These are phyloP conservation scores for Dictyostelium capitatum DNA, from an alignment of 78 protist species.

Conservation along the genomic window DNA sequence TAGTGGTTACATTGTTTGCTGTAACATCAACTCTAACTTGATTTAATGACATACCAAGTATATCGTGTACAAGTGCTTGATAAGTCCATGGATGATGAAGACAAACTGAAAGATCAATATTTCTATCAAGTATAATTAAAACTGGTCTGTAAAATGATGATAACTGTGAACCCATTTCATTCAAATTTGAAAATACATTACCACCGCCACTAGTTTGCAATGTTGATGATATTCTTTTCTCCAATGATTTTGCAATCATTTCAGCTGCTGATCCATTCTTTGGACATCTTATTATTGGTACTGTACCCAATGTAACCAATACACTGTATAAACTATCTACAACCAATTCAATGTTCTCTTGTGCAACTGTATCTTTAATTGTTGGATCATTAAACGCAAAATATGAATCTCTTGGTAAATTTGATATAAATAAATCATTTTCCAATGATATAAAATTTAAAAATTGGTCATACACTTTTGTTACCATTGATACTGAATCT, in stretches of 20 bases:
- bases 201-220: constrained; percentile 27
- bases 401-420: constrained; percentile 56
- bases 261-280: constrained; percentile 89
- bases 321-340: constrained; percentile 89
- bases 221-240: constrained; percentile 47
- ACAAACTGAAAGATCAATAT: constrained; percentile 85
- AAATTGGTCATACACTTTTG: constrained; percentile 90
- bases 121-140: constrained; percentile 88
- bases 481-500: constrained; percentile 67
- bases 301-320: constrained; percentile 86
- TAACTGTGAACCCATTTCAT: constrained; percentile 36
- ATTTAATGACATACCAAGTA: constrained; percentile 84
- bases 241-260: constrained; percentile 80
- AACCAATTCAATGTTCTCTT: constrained; percentile 64
- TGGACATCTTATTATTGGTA: constrained; percentile 90
- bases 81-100: constrained; percentile 95
- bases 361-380: constrained; percentile 71
- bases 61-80: constrained; percentile 91
- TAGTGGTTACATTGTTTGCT: background rate
- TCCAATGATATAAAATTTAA: constrained; percentile 90
- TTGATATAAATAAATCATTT: constrained; percentile 84
- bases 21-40: constrained; percentile 76
- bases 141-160: constrained; percentile 70
- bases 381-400: constrained; percentile 62
- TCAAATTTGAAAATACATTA: constrained; percentile 36